These are phyloP conservation scores for Acanthamoeba healyi DNA, from an alignment of 208 protist species.

Conservation along the genomic window DNA sequence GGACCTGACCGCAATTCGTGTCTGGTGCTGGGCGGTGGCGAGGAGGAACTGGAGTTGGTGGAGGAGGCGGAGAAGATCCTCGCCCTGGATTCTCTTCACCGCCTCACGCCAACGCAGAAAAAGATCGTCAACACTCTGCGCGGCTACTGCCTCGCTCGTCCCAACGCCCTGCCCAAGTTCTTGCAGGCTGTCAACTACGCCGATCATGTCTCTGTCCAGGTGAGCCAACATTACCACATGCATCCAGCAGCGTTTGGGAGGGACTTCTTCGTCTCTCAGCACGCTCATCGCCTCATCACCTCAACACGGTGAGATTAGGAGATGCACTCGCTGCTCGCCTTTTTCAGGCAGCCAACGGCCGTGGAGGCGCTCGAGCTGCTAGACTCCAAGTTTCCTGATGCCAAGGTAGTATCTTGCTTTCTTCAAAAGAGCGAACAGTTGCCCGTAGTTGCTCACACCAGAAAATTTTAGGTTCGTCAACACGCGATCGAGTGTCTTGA, in stretches of 20 bases:
- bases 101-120: conserved; percentile 32
- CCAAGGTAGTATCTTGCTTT: too few species aligned
- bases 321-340: conserved; percentile 76
- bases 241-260: too few species aligned
- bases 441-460: neutral
- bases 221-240: too few species aligned
- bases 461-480: conserved; percentile 77
- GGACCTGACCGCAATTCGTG: neutral
- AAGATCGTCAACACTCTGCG: conserved; percentile 12
- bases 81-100: neutral
- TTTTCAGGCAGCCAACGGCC: conserved; percentile 60
- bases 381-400: conserved; percentile 90
- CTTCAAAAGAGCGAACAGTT: neutral
- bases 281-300: too few species aligned
- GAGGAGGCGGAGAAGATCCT: conserved; percentile 48
- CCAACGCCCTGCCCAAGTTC: conserved; percentile 69
- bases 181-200: conserved; percentile 79
- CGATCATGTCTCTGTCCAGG: conserved; percentile 24
- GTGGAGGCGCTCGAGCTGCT: conserved; percentile 89
- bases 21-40: neutral
- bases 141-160: conserved; percentile 22
- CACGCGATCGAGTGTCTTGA: conserved; percentile 85
- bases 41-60: conserved; percentile 36
- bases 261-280: too few species aligned
- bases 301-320: too few species aligned